These are phyloP conservation scores for Syzygium oleosum DNA, from an alignment of 345 rosid species.

Conservation along the genomic window DNA sequence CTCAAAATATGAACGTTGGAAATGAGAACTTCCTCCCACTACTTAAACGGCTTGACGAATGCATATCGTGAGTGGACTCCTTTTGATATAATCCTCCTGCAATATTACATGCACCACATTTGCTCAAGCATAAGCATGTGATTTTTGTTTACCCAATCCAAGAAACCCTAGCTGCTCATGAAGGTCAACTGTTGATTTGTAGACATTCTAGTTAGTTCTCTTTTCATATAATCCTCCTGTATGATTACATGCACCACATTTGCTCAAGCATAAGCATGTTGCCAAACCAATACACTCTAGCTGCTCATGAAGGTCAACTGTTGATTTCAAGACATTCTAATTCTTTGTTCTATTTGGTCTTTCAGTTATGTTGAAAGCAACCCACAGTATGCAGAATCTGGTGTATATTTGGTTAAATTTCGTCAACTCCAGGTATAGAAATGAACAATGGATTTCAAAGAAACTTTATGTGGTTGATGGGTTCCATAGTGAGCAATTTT, in stretches of 20 bases:
- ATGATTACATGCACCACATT: neutral
- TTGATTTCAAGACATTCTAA: neutral
- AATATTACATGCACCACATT: neutral
- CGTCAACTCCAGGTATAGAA: conserved; percentile 86
- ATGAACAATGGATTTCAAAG: neutral
- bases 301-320: neutral
- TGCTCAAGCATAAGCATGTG: neutral
- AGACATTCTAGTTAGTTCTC: neutral
- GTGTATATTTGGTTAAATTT: conserved; percentile 90
- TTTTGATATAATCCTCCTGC: neutral
- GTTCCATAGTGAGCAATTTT: neutral
- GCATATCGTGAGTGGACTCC: conserved; percentile 69
- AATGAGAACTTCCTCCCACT: conserved; percentile 72
- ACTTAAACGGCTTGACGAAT: conserved; percentile 88
- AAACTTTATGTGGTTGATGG: neutral
- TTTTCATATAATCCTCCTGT: neutral
- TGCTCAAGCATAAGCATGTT: neutral
- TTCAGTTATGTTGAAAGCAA: conserved; percentile 78
- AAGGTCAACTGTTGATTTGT: neutral
- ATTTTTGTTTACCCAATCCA: neutral
- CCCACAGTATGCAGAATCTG: conserved; percentile 93
- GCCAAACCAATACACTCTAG: neutral
- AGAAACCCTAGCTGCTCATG: neutral
- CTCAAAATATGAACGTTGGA: conserved; percentile 77
- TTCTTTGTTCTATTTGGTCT: neutral